Base-by-base conservation (phyloP, 2,329 filamentous ascomycete species). In the Daldinia sp. region DNA sequence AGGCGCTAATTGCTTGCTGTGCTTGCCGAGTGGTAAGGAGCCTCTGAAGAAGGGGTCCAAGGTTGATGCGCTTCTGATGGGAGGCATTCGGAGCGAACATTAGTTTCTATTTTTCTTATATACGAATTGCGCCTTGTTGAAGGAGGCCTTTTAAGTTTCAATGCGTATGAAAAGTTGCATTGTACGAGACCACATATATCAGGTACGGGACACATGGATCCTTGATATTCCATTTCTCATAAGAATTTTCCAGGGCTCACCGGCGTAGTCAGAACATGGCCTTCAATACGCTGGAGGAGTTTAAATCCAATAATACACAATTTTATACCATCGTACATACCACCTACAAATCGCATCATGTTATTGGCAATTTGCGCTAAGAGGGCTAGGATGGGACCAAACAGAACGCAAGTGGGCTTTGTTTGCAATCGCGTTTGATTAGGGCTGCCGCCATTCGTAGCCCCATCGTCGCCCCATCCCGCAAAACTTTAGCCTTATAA, bases 1-100 rank as follows among this genome's bases (percentile, higher is more conserved):
- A 68, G 90, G 92, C 20, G 95, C 96, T 2, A 99, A 99, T 83
- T 93, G 92, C 3, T 80, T 99, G 74, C 81, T 98, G 26, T 92
- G 91, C 74, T 82, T 97, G 81, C 92, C 92, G 0, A 84, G 86
- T 39, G 88, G 88, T 2, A 84, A 89, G 37, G 89, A 88, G 5
- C 84, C 83, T n/a, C 77, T 94, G 62, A 85, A 83, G 53, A 92
- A 92, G 77, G 94, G 94, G 0, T 81, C 87, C 59, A 88, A 84
- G 74, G 89, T 94, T 3, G 89, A 95, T 68, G 95, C 94, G 9
- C 81, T 98, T 74, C 78, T 98, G 76, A 94, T 98, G 90, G 88
- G 89, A 1, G 67, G 57, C 1, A 42, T 78, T 4, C 73, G 76
- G 46, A 56, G 57, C 54, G 72, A 66, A 23, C 41, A 23, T 18